Evolutionary conservation across 2,329 filamentous ascomycete genomes (phyloP), one percentile per base, ranked within the genome.

Genomic region (Blastomyces gilchristii): DNA sequence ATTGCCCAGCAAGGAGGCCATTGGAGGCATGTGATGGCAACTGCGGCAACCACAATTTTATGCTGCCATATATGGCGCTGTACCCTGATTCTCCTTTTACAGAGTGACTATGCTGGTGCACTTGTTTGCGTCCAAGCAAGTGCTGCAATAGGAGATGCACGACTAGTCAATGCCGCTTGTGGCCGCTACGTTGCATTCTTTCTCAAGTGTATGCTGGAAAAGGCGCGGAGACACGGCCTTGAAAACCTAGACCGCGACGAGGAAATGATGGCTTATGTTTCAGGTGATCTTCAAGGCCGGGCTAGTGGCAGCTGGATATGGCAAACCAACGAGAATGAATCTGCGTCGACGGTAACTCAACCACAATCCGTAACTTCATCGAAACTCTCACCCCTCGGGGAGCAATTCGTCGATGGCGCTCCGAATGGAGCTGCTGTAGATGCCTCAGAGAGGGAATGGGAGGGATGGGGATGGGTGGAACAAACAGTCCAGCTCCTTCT

Each of bases 61-160:
- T 89, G 90, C 63, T 86, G 85, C 16, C 94, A 97, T 72, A 81
- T 96, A 54, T 97, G 95, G 85, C 88, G 93, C 28, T 95, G 89
- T 70, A 83, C 89, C 1, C 81, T 97, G 0, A 86, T 97, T 63
- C 80, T 97, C 4, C 83, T 93, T 28, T 84, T 95, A 60, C 83
- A 85, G 0, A 87, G 87, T 52, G 87, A 90, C 60, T 89, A 87
- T 71, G 84, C 87, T 4, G 82, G 86, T 1, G 92, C 93, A 0
- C 76, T 87, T 12, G 83, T 85, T 2, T 91, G 92, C 68, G 81
- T 93, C 12, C 85, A 89, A 62, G 86, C 88, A 0, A 84, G 88
- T 12, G 82, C 85, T 1, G 83, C 85, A 1, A 87, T 97, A 63
- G 87, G 87, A 37, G 81, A 86, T n/a, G 78, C 84, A 18, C 83